Evolutionary conservation across 768 basidiomycete genomes (phyloP).

Genomic region (Amanita muscaria): DNA sequence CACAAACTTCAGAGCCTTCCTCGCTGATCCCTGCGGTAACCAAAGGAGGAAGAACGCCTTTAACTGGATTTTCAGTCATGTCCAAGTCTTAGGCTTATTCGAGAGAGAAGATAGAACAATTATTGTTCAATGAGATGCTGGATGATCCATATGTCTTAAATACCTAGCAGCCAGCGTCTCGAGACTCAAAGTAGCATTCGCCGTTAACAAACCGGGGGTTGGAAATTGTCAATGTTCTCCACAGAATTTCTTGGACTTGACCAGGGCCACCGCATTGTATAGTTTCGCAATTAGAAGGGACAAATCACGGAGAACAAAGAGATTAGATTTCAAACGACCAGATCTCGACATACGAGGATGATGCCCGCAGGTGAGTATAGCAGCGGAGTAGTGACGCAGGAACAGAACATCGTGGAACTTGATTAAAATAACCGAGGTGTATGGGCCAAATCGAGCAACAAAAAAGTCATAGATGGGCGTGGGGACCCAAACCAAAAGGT

Average conservation of each 20-base stretch:
- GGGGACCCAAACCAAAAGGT: constrained; percentile 1
- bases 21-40: not conserved
- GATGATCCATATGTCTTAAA: too few relatives aligned
- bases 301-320: constrained; percentile 2
- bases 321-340: constrained; percentile 4
- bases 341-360: constrained; percentile 5
- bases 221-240: not conserved
- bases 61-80: not conserved
- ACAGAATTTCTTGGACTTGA: constrained; percentile 2
- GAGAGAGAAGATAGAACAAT: not conserved
- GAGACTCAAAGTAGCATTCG: not conserved
- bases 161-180: too few relatives aligned
- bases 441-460: constrained; percentile 13
- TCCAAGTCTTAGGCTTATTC: not conserved
- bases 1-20: not conserved
- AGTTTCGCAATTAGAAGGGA: not conserved
- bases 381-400: not conserved
- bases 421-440: constrained; percentile 18
- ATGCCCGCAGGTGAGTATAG: not conserved
- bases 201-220: not conserved
- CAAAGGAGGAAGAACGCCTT: constrained; percentile 1
- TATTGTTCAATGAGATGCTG: too few relatives aligned
- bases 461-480: constrained; percentile 7
- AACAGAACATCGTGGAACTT: constrained; percentile 22
- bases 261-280: not conserved